Conservation (phyloP, 169 alveolate species). For the Eimeria necatrix region DNA sequence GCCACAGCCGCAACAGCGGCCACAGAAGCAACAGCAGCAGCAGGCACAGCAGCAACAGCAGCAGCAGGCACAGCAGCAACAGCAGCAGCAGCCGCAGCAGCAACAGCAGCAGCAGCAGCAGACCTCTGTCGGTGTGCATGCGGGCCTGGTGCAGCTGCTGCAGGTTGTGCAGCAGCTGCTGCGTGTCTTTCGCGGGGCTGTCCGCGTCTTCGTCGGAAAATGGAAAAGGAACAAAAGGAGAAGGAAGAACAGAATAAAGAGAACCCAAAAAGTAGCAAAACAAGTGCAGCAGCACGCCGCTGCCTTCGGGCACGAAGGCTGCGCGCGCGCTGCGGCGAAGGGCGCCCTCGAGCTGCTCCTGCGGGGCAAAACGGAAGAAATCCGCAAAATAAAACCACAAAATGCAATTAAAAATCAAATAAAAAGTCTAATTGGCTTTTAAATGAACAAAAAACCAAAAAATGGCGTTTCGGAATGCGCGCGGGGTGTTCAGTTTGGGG, state of each 20-base stretch:
- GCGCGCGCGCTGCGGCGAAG: constrained; percentile 10
- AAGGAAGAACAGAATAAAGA: background rate
- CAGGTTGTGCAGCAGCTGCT: background rate
- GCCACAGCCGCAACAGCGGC: too few species aligned
- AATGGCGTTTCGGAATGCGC: too few species aligned
- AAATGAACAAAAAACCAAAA: background rate
- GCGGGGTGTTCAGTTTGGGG: too few species aligned
- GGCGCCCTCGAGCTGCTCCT: background rate
- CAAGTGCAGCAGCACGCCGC: background rate
- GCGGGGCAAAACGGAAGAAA: too few species aligned
- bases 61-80: too few species aligned
- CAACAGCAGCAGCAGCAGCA: too few species aligned
- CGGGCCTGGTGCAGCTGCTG: background rate
- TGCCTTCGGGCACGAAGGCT: background rate
- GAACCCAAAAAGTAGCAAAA: background rate
- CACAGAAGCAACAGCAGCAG: too few species aligned
- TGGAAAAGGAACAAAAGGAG: background rate
- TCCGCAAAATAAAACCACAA: background rate
- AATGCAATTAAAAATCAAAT: background rate
- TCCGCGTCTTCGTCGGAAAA: too few species aligned
- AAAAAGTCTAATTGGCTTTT: background rate
- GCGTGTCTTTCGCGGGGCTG: too few species aligned
- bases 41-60: too few species aligned
- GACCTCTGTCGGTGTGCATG: background rate
- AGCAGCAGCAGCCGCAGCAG: too few species aligned